Evolutionary conservation across 805 yeast genomes (phyloP).

Genomic region (Pichia heedii): DNA sequence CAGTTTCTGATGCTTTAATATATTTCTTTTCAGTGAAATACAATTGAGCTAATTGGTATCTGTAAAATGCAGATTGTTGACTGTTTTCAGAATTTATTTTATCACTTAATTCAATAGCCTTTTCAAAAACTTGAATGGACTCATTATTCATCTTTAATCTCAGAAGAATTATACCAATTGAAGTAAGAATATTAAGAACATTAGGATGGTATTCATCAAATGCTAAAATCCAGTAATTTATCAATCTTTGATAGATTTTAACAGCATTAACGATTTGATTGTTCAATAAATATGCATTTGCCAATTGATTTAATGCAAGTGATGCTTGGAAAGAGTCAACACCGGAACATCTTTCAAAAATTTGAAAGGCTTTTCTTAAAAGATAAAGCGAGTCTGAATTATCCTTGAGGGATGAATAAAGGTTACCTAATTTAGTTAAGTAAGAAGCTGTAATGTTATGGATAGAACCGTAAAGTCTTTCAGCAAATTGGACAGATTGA

Average conservation of each 20-base stretch:
- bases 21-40: slow-evolving; percentile 44
- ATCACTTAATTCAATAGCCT: slow-evolving; percentile 43
- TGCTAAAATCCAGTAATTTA: slow-evolving; percentile 48
- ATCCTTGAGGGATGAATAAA: slow-evolving; percentile 7
- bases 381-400: slow-evolving; percentile 20
- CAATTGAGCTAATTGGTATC: slow-evolving; percentile 61
- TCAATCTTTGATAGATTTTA: slow-evolving; percentile 50
- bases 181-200: slow-evolving; percentile 49
- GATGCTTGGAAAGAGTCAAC: slow-evolving; percentile 71
- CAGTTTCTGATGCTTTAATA: slow-evolving; percentile 46
- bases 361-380: slow-evolving; percentile 59
- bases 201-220: slow-evolving; percentile 65
- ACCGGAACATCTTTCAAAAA: slow-evolving; percentile 76
- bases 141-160: slow-evolving; percentile 37
- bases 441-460: slow-evolving; percentile 73
- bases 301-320: slow-evolving; percentile 64
- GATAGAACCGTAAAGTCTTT: slow-evolving; percentile 75
- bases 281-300: slow-evolving; percentile 56
- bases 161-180: slow-evolving; percentile 53
- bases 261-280: slow-evolving; percentile 54
- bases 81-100: slow-evolving; percentile 48
- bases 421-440: slow-evolving; percentile 48
- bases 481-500: slow-evolving; percentile 66
- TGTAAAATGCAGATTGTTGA: slow-evolving; percentile 53
- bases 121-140: slow-evolving; percentile 44